A percentile compares a stretch with the other conserved stretches of the same genome.
These are phyloP conservation scores for Brassica juncea DNA, from an alignment of 345 rosid genomes.

Conservation along the genomic window DNA sequence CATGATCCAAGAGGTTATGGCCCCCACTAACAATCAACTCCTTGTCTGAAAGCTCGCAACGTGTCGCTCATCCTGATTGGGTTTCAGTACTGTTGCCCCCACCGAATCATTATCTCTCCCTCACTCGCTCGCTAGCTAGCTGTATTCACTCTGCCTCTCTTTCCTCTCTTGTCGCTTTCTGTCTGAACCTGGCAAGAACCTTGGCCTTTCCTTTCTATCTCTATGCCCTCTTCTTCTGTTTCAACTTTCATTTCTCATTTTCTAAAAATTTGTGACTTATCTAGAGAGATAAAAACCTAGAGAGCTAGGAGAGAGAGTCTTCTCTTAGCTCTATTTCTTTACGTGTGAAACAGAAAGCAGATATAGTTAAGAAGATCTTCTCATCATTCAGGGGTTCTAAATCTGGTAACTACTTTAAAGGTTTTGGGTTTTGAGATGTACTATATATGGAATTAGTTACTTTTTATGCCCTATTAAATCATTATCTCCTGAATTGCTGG, in stretches of 20 bases:
- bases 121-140: constrained; percentile 14
- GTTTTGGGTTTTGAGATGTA: constrained; percentile 9
- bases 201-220: constrained; percentile 25
- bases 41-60: constrained; percentile 18
- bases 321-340: constrained; percentile 2
- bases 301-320: constrained; percentile 23
- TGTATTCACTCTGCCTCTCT: constrained; percentile 19
- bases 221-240: constrained; percentile 3
- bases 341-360: constrained; percentile 24
- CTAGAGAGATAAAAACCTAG: constrained; percentile 22
- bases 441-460: constrained; percentile 32
- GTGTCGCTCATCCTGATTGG: constrained; percentile 19
- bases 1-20: constrained; percentile 20
- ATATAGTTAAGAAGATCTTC: constrained; percentile 21
- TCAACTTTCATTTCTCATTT: constrained; percentile 20
- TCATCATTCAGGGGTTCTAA: constrained; percentile 26
- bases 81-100: constrained; percentile 33
- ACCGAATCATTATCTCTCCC: constrained; percentile 34
- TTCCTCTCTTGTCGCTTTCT: constrained; percentile 38
- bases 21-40: constrained; percentile 8
- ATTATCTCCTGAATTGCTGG: constrained; percentile 25
- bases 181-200: constrained; percentile 34
- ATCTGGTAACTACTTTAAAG: constrained; percentile 38
- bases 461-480: constrained; percentile 5
- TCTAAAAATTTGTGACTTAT: neutral